A percentile compares a stretch with the other conserved stretches of the same genome.
Conservation (phyloP, 768 basidiomycete genomes). For the Candolleomyces efflorescens region DNA sequence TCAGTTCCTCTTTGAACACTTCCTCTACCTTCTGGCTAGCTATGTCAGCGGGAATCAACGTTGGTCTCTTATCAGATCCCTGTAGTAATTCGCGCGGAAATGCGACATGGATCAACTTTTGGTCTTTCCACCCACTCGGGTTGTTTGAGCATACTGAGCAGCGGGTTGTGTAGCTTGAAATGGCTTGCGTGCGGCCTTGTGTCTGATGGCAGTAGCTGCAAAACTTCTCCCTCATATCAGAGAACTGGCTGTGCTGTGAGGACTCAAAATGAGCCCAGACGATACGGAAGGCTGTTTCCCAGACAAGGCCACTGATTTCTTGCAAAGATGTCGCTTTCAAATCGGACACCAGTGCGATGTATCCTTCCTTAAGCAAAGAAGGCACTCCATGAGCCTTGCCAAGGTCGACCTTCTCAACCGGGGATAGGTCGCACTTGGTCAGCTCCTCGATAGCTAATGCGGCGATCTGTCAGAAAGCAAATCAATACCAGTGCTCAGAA, state of each 20-base stretch:
- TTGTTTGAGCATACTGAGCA: too few species aligned
- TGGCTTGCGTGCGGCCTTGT: too few species aligned
- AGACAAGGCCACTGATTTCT: not conserved
- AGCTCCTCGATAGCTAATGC: not conserved
- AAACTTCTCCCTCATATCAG: not conserved
- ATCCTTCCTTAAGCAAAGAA: not conserved
- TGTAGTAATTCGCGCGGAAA: not conserved
- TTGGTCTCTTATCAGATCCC: not conserved
- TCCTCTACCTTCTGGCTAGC: not conserved
- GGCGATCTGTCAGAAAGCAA: not conserved
- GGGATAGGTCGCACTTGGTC: not conserved
- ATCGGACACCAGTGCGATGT: not conserved
- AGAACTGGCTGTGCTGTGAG: not conserved
- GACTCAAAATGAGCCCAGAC: not conserved
- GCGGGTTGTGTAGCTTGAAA: too few species aligned
- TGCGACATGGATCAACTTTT: too few species aligned
- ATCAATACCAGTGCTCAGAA: too few species aligned
- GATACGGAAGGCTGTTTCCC: not conserved
- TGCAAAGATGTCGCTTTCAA: not conserved
- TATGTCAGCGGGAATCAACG: not conserved
- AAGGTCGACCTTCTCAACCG: not conserved
- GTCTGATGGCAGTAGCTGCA: too few species aligned
- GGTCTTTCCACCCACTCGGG: not conserved
- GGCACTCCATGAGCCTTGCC: not conserved
- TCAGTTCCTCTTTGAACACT: not conserved